Base-by-base conservation (phyloP, 176 grass and related monocot species). In the Aegilops longissima region DNA sequence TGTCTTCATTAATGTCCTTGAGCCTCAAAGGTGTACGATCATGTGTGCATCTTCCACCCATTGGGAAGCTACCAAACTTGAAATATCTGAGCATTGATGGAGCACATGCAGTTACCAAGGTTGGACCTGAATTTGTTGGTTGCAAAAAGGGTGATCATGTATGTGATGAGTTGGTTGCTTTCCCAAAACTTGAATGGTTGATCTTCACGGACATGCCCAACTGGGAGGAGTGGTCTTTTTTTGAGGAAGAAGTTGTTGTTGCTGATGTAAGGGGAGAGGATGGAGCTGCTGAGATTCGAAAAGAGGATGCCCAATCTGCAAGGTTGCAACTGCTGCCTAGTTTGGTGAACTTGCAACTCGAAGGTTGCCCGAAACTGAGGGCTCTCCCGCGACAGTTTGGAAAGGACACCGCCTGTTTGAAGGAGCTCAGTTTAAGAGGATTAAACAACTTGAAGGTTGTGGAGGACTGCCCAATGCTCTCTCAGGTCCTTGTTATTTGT, bases 221-320 rank as follows among this genome's bases (percentile, higher is more conserved):
- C 61, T 62, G 21, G 21, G 73, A 84, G 51, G 75, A 62, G 21
- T 91, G 89, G 85, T 33, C 70, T 3, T 84, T 87, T 33, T n/a
- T 38, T 8, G 58, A 67, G 3, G 42, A 20, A 20, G 49, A 66
- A 33, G 27, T 11, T 31, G 79, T 3, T 33, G 78, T 0, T 34
- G 14, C 14, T 2, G 49, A 17, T 17, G 49, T 8, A 68, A 0
- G 4, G 14, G 49, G 49, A 52, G 14, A 17, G 14, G 49, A 67
- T 14, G 27, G 12, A 31, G 13, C 47, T 51, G 12, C 0, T 16
- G 47, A 51, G 4, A 51, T 51, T 5, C 13, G 1, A 16, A 51
- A 16, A 16, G 47, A 51, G 4, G 47, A 51, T 52, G 14, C 49
- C 4, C 47, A 5, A 17, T 2, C 14, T 6, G 4, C 49, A 52